Evolutionary conservation across 805 yeast genomes (phyloP), one percentile per base, ranked within the genome.

Genomic region (Komagataella pastoris): DNA sequence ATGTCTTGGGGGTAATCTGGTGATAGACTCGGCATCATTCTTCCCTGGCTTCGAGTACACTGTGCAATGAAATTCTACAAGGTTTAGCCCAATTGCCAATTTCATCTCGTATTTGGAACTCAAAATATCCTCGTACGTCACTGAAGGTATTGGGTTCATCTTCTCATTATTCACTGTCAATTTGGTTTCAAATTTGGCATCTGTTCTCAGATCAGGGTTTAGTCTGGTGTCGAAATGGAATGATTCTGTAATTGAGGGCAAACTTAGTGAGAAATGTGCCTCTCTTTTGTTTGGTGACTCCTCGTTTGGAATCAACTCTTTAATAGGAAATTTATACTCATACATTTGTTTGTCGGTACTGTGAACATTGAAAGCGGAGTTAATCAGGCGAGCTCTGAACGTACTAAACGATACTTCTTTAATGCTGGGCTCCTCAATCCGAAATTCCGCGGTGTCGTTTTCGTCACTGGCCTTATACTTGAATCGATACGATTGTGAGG

Each of bases 181-280:
- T 24, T 60, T 65, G 3, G 72, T 63, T 48, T 59, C 55, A 57
- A 73, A 72, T 51, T 62, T 73, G 59, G 40, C 40, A 30, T 30
- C 40, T 30, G 40, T 30, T 30, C 40, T 30, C 14, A 30, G 14
- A 30, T 30, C 58, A 49, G 70, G 72, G 55, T 74, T 70, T 50
- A 81, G 64, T 24, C 69, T 64, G 3, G 75, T 73, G 19, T 69
- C 59, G 3, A 79, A 61, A 3, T 74, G 66, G 48, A 79, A 61
- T 1, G 80, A 71, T 40, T 73, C 72, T 45, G 77, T 74, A 47
- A 67, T 65, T 10, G 70, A 62, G 10, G 83, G 81, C 50, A 81
- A 62, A 14, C 70, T 68, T 21, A 79, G 55, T 5, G 80, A 57
- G 57, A 68, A 75, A 8, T 30, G 40, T 14, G 40, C 40, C 14